phyloP scores from a whole-genome alignment of 305 asterid genomes.

The Rubia occidens region DNA sequence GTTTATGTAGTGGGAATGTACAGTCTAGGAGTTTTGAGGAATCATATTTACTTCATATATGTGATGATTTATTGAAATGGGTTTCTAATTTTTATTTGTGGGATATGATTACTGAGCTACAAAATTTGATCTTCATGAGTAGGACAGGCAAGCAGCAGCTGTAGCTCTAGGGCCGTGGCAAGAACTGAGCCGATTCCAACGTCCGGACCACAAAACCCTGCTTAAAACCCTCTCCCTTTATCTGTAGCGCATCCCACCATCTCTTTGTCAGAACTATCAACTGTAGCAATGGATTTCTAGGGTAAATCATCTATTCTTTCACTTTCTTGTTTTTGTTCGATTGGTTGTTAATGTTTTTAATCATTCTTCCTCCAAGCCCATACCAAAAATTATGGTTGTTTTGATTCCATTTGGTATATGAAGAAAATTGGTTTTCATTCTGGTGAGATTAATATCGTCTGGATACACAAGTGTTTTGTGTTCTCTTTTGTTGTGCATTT shows the following conservation, averaged over 20 bases:
- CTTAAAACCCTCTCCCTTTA: background rate
- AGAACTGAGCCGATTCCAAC: too few species aligned
- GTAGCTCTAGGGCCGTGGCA: too few species aligned
- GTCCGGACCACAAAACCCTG: too few species aligned
- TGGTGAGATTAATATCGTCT: background rate
- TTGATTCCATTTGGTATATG: background rate
- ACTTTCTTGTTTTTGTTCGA: background rate
- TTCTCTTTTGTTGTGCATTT: too few species aligned
- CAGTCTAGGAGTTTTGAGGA: background rate
- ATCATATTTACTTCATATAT: too few species aligned
- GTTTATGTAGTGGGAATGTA: conserved; percentile 6
- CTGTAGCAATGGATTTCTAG: background rate
- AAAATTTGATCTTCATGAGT: too few species aligned
- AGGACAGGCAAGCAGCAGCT: too few species aligned
- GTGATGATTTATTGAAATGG: too few species aligned
- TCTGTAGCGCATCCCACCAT: background rate
- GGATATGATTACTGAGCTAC: too few species aligned
- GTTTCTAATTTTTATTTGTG: too few species aligned
- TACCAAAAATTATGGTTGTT: background rate
- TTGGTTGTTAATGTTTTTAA: background rate
- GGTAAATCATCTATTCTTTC: background rate
- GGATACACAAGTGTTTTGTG: background rate
- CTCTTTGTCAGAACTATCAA: background rate
- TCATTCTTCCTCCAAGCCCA: background rate
- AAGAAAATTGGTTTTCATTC: background rate